A percentile compares a stretch with the other conserved stretches of the same genome.
phyloP scores from a whole-genome alignment of 2,329 filamentous ascomycete genomes.

The Cryphonectria nitschkei region DNA sequence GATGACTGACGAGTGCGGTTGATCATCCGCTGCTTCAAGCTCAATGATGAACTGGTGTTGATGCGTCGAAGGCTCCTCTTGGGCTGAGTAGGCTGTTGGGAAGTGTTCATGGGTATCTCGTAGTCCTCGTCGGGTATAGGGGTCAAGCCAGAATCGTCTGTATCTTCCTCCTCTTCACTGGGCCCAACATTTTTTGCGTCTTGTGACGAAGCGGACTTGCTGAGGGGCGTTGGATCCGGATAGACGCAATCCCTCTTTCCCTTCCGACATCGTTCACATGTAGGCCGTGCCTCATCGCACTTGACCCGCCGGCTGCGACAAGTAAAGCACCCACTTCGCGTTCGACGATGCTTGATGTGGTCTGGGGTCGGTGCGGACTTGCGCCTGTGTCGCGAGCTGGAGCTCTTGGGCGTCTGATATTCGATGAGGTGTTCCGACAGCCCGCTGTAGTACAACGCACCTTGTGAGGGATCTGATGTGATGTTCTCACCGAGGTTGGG shows the following conservation, averaged over 20 bases:
- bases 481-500: constrained; percentile 40
- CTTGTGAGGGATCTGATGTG: constrained; percentile 50
- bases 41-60: constrained; percentile 45
- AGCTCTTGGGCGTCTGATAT: constrained; percentile 51
- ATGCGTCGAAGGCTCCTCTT: constrained; percentile 39
- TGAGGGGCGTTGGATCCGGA: constrained; percentile 65
- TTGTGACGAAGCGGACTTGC: constrained; percentile 42
- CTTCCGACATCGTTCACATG: constrained; percentile 89
- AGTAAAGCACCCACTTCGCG: constrained; percentile 90
- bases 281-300: constrained; percentile 88
- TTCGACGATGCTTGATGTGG: constrained; percentile 89
- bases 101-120: constrained; percentile 39
- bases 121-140: constrained; percentile 62
- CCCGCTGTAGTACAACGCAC: constrained; percentile 53
- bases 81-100: constrained; percentile 31
- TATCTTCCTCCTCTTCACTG: constrained; percentile 56
- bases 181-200: constrained; percentile 48
- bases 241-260: constrained; percentile 90
- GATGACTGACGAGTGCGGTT: constrained; percentile 50
- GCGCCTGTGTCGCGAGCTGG: constrained; percentile 52
- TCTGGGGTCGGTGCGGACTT: constrained; percentile 60
- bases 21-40: constrained; percentile 39
- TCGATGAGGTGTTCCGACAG: constrained; percentile 53
- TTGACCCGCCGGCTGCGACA: constrained; percentile 88
- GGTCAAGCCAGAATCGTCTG: constrained; percentile 51